Evolutionary conservation across 805 yeast species (phyloP).

Genomic region (Wickerhamiella hasegawae): DNA sequence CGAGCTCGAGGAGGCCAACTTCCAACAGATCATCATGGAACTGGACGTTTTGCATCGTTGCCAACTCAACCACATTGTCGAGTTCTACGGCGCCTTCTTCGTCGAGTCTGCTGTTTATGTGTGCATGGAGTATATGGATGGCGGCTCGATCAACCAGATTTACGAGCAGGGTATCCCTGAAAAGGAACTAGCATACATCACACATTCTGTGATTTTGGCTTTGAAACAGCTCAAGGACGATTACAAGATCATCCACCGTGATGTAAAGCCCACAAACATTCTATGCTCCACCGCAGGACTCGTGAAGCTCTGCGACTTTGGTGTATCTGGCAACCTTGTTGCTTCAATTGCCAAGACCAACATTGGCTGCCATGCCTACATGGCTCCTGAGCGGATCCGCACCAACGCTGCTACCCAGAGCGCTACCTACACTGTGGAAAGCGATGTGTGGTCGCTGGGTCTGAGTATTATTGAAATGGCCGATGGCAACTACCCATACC

Average conservation of each 20-base stretch:
- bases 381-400: slow-evolving; percentile 92
- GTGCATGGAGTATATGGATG: slow-evolving; percentile 98
- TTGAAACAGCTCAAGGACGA: slow-evolving; percentile 70
- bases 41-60: slow-evolving; percentile 86
- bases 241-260: slow-evolving; percentile 89
- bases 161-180: slow-evolving; percentile 71
- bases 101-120: slow-evolving; percentile 96
- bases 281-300: slow-evolving; percentile 71
- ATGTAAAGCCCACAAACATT: slow-evolving; percentile 92
- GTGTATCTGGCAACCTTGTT: slow-evolving; percentile 87
- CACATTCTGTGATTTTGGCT: slow-evolving; percentile 68
- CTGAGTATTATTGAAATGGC: slow-evolving; percentile 76
- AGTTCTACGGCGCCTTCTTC: slow-evolving; percentile 93
- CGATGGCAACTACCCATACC: slow-evolving; percentile 87
- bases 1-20: slow-evolving; percentile 85
- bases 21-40: slow-evolving; percentile 91
- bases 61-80: slow-evolving; percentile 79
- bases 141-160: slow-evolving; percentile 79
- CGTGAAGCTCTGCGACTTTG: slow-evolving; percentile 87
- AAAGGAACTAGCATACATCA: slow-evolving; percentile 59
- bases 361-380: slow-evolving; percentile 93
- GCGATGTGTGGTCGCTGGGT: slow-evolving; percentile 93
- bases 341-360: slow-evolving; percentile 91
- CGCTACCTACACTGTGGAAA: slow-evolving; percentile 77
- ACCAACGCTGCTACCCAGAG: slow-evolving; percentile 22